A percentile compares a stretch with the other conserved stretches of the same genome.
These are phyloP conservation scores for Backusella mclennaniae DNA, from an alignment of 192 early-diverging fungal genomes.

Conservation along the genomic window DNA sequence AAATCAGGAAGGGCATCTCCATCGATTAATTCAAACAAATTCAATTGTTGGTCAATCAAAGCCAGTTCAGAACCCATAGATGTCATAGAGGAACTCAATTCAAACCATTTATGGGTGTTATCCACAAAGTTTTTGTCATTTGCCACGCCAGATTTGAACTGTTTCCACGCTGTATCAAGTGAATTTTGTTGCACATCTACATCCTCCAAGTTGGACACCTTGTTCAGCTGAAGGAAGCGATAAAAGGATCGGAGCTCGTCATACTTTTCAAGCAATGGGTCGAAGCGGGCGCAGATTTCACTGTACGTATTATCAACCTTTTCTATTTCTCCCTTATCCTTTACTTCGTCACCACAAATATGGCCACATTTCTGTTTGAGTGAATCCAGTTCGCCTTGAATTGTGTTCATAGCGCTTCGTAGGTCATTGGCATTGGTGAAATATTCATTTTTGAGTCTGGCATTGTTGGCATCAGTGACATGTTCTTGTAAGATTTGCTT, in stretches of 20 bases:
- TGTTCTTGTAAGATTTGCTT: not conserved
- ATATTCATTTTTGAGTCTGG: slow-evolving; percentile 8
- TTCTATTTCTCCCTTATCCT: not conserved
- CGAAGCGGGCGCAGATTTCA: not conserved
- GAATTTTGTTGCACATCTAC: not conserved
- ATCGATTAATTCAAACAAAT: not conserved
- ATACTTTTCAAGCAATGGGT: not conserved
- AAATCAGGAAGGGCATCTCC: not conserved
- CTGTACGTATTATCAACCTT: not conserved
- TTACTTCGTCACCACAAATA: not conserved
- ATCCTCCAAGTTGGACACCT: not conserved
- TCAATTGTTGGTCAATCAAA: not conserved
- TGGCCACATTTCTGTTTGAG: not conserved
- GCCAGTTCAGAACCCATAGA: not conserved
- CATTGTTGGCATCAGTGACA: not conserved
- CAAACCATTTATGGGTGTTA: not conserved
- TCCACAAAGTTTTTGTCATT: slow-evolving; percentile 2
- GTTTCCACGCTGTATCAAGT: slow-evolving; percentile 7
- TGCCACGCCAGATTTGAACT: not conserved
- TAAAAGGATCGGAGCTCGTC: slow-evolving; percentile 10
- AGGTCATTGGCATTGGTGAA: not conserved
- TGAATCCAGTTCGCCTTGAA: not conserved
- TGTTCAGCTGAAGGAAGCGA: slow-evolving; percentile 9
- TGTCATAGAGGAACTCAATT: not conserved
- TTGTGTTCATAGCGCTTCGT: not conserved